Base-by-base conservation (phyloP, 139 green algal genomes). In the Axilococcus clingmanii region DNA sequence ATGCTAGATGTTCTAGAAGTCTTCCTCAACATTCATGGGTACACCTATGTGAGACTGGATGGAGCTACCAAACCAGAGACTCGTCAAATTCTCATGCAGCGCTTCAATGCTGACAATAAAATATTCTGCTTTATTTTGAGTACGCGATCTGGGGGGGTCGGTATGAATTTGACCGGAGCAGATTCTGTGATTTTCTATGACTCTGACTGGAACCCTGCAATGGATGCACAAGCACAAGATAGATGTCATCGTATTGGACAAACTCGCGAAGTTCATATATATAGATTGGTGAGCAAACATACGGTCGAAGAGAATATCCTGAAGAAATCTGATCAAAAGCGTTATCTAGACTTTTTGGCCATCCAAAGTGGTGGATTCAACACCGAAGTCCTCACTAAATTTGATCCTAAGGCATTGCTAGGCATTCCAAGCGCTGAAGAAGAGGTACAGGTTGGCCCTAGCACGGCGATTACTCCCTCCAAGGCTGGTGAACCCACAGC, bases 161-260 rank as follows among this genome's bases (percentile, higher is more conserved):
- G 91, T 55, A 94, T 98, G 79, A 98, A 98, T 81, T 83, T 98
- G 17, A 94, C 84, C 1, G 91, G 91, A 4, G 91, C 91, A 3
- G 87, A 98, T 72, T 95, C 87, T 2, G 91, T 99, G 57, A 91
- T 99, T 44, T 97, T 99, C 55, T 99, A 98, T 61, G 92, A 99
- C 71, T 79, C 59, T 20, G 86, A 94, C 72, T 98, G 91, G 91
- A 97, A 97, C 67, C 87, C 87, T 4, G 88, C 88, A 37, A 94
- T 95, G 79, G 86, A 95, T 61, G 86, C 84, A 4, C 61, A 75
- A 56, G 70, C 74, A 3, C 88, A 97, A 77, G 91, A 98, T 69
- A 63, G 91, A 15, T 95, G 85, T 59, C 91, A 98, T 68, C 77
- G 91, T 51, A 98, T 98, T 52, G 91, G 91, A 4, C 91, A 98